A percentile compares a stretch with the other conserved stretches of the same genome.
phyloP scores from a whole-genome alignment of 306 rosid genomes.

The Crotalaria pallida region DNA sequence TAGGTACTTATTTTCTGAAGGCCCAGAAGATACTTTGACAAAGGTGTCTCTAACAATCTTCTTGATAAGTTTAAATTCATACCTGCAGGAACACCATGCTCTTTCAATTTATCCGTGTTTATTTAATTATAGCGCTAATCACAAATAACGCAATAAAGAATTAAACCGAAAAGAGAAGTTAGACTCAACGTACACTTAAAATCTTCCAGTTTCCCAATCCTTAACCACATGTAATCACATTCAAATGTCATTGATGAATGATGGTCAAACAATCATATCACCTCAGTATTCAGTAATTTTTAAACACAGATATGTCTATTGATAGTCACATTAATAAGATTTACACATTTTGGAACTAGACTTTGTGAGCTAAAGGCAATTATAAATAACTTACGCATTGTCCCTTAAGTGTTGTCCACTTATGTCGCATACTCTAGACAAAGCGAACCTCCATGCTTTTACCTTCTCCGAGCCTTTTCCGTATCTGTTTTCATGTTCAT shows the following conservation, averaged over 20 bases:
- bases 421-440: background rate
- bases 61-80: background rate
- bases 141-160: no score
- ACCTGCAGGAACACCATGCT: background rate
- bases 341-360: no score
- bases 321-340: background rate
- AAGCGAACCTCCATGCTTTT: background rate
- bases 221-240: background rate
- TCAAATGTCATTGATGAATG: no score
- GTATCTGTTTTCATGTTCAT: background rate
- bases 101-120: background rate
- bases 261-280: no score
- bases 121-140: background rate
- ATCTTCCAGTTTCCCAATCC: background rate
- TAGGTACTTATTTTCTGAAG: background rate
- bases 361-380: no score
- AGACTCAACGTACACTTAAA: no score
- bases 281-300: no score
- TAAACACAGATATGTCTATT: no score
- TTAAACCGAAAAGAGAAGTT: no score
- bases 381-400: background rate
- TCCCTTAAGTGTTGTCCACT: background rate
- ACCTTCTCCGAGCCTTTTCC: background rate
- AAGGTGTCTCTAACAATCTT: background rate
- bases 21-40: background rate